phyloP scores from a whole-genome alignment of 1,139 yeast genomes.

The Cylindricascospora bacillispora region DNA sequence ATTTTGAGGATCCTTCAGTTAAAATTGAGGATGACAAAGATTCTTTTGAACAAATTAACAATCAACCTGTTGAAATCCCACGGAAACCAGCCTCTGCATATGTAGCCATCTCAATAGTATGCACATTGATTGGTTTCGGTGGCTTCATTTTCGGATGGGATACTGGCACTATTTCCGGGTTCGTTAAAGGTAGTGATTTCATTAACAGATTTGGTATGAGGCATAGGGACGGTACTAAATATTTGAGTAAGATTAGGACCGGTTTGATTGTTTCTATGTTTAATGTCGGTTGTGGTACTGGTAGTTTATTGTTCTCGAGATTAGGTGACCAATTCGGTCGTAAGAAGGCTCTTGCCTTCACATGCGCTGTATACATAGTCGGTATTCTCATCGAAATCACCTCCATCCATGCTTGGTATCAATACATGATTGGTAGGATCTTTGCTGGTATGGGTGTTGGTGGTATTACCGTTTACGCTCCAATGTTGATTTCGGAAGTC shows the following conservation, averaged over 20 bases:
- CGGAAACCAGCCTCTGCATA: constrained; percentile 37
- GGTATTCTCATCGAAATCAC: constrained; percentile 30
- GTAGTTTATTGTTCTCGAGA: constrained; percentile 42
- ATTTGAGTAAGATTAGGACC: constrained; percentile 38
- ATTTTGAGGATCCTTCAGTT: no score
- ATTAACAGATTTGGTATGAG: constrained; percentile 39
- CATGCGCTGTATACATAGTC: constrained; percentile 43
- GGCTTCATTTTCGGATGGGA: constrained; percentile 62
- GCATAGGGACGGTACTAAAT: constrained; percentile 27
- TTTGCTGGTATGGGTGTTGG: constrained; percentile 48
- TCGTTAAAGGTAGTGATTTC: constrained; percentile 44
- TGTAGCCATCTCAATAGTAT: constrained; percentile 11
- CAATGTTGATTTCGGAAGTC: constrained; percentile 50
- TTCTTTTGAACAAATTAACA: no score
- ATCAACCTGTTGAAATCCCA: constrained; percentile 27
- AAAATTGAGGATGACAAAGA: no score
- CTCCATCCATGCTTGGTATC: constrained; percentile 4
- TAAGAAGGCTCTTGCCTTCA: constrained; percentile 41
- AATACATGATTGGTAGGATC: constrained; percentile 4
- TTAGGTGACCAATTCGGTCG: constrained; percentile 48
- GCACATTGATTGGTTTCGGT: constrained; percentile 44
- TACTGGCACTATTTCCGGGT: constrained; percentile 66
- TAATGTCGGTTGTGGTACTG: constrained; percentile 56
- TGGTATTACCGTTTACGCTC: constrained; percentile 44
- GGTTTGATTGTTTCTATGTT: constrained; percentile 53